phyloP scores from a whole-genome alignment of 2,329 filamentous ascomycete genomes.

The Trichoderma sp. region DNA sequence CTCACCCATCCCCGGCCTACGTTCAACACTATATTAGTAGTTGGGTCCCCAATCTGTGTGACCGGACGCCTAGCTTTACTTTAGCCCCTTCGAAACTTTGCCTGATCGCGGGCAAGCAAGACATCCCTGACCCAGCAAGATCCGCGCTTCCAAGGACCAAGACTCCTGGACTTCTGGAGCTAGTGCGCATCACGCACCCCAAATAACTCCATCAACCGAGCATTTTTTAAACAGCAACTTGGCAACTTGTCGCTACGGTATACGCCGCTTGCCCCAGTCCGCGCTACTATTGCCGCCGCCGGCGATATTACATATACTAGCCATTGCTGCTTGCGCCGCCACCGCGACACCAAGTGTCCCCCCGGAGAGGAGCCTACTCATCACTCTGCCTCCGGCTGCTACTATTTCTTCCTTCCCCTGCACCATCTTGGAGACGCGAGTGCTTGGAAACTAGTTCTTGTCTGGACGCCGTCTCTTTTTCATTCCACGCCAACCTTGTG shows the following conservation, averaged over 20 bases:
- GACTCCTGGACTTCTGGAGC: conserved; percentile 23
- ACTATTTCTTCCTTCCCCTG: conserved; percentile 21
- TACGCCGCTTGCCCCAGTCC: conserved; percentile 22
- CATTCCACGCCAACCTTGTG: conserved; percentile 28
- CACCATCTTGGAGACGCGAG: conserved; percentile 34
- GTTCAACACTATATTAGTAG: conserved; percentile 43
- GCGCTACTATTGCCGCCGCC: conserved; percentile 39
- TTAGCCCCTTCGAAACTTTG: conserved; percentile 29
- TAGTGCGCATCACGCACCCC: conserved; percentile 22
- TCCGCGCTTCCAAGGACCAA: conserved; percentile 25
- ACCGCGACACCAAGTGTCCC: conserved; percentile 32
- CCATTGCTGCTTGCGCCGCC: conserved; percentile 31
- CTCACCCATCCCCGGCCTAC: conserved; percentile 36
- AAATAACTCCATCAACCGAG: conserved; percentile 8
- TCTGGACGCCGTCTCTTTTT: conserved; percentile 32
- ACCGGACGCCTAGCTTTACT: conserved; percentile 22
- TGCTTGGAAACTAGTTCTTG: conserved; percentile 37
- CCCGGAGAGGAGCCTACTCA: conserved; percentile 27
- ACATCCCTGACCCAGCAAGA: conserved; percentile 27
- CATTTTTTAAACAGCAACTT: conserved; percentile 16
- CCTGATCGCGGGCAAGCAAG: conserved; percentile 30
- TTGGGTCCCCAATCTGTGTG: conserved; percentile 36
- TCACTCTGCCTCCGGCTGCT: conserved; percentile 20
- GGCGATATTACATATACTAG: conserved; percentile 37
- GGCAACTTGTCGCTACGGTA: conserved; percentile 1